Base-by-base conservation (phyloP, 176 grass and related monocot genomes). In the Aechmea fasciata region DNA sequence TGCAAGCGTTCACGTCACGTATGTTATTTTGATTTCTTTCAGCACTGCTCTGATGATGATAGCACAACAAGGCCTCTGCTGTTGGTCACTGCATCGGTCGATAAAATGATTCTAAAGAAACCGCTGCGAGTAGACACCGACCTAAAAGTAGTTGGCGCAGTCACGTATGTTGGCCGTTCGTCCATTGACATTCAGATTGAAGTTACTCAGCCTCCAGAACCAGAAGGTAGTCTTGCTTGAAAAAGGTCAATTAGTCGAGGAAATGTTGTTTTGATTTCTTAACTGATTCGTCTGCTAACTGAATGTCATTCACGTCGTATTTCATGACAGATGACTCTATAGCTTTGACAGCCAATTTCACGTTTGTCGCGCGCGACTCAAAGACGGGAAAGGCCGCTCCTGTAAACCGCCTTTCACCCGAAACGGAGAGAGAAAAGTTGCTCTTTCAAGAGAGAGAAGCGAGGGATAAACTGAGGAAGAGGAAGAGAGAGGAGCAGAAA, bases 151-250 rank as follows among this genome's bases (percentile, higher is more conserved):
- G 79, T 48, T 28, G 94, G 94, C 19, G 86, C 89, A 59, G 94
- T 99, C 79, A 93, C 87, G 66, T 99, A 90, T 63, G 94, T 93
- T 69, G 94, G 94, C 2, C 94, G 84, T 22, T 99, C 94, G 20
- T 93, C 94, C 28, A 99, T 99, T 72, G 94, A 93, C 75, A 83
- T 99, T 81, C 94, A 99, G 69, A 99, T 99, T 66, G 89, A 93
- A 82, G 82, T 99, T 74, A 99, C 89, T 68, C 94, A 99, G 67
- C 49, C 73, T 80, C 79, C 87, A 68, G 69, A 80, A 91, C 79
- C 87, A 68, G 69, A 80, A 91, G 89, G 77, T 83, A 75, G 12
- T 59, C 17, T 73, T 69, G 25, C 13, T 70, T 49, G 14, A 70
- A 33, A 29, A 71, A 23, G 26, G 54, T 22, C 51, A 52, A 8